Conservation (phyloP, 495 filamentous ascomycete species). For the Aspergillus avenaceus region DNA sequence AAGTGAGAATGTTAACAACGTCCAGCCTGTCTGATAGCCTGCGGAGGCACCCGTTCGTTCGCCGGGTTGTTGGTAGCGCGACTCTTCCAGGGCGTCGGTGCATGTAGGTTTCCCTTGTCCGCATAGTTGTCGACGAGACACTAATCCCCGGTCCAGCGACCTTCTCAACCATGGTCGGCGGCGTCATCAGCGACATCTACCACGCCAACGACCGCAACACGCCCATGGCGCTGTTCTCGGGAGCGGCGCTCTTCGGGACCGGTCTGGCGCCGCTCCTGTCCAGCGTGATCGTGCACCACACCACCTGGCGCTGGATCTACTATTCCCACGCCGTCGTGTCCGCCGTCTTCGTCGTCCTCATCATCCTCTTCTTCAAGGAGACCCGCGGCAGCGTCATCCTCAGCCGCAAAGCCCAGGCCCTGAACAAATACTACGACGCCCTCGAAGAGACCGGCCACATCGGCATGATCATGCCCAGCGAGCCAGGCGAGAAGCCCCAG, state of each 20-base stretch:
- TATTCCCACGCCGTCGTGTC: conserved; percentile 76
- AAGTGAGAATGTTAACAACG: too few relatives aligned
- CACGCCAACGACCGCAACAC: conserved; percentile 74
- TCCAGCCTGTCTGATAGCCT: conserved; percentile 68
- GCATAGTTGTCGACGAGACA: background rate
- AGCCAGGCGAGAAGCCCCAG: conserved; percentile 25
- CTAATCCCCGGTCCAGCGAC: conserved; percentile 40
- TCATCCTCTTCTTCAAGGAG: conserved; percentile 72
- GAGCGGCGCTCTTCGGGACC: conserved; percentile 71
- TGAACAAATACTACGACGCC: conserved; percentile 79
- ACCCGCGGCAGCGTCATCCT: conserved; percentile 81
- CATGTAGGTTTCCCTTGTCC: conserved; percentile 35
- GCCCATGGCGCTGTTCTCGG: conserved; percentile 85
- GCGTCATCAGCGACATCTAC: conserved; percentile 87
- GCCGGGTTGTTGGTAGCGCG: conserved; percentile 73
- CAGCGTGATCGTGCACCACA: conserved; percentile 63
- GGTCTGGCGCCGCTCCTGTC: conserved; percentile 73
- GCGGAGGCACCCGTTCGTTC: conserved; percentile 67
- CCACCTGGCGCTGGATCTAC: conserved; percentile 85
- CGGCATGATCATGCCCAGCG: conserved; percentile 50
- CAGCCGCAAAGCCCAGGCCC: conserved; percentile 62
- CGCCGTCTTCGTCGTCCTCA: conserved; percentile 56
- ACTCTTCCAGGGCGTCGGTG: conserved; percentile 71
- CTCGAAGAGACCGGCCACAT: conserved; percentile 63
- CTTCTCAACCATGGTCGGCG: conserved; percentile 90